phyloP scores from a whole-genome alignment of 768 basidiomycete species.

The Xerocomellus intermedius region DNA sequence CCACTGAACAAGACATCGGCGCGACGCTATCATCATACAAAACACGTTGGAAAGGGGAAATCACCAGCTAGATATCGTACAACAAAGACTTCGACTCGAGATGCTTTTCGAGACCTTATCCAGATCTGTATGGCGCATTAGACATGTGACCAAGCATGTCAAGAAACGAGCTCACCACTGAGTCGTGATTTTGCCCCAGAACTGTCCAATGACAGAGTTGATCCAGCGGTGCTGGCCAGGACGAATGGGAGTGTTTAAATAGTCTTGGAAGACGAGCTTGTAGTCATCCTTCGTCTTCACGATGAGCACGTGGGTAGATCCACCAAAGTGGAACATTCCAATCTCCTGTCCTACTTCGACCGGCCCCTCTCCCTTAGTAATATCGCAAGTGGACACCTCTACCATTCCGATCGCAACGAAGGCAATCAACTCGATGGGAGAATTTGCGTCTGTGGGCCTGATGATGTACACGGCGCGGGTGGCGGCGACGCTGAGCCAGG shows the following conservation, averaged over 20 bases:
- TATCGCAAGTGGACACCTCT: conserved; percentile 58
- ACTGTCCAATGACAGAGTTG: conserved; percentile 5
- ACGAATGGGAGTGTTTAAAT: background rate
- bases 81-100: too few relatives aligned
- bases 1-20: too few relatives aligned
- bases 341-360: background rate
- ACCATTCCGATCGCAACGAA: conserved; percentile 61
- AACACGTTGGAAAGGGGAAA: too few relatives aligned
- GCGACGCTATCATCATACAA: too few relatives aligned
- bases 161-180: too few relatives aligned
- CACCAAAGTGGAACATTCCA: conserved; percentile 61
- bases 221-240: conserved; percentile 2
- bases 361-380: too few relatives aligned
- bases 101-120: too few relatives aligned
- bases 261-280: conserved; percentile 11
- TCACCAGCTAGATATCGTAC: too few relatives aligned
- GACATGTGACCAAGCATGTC: too few relatives aligned
- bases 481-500: conserved; percentile 45
- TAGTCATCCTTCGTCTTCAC: conserved; percentile 25
- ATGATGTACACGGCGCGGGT: conserved; percentile 56
- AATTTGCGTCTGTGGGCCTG: conserved; percentile 39
- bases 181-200: too few relatives aligned
- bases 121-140: too few relatives aligned
- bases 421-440: conserved; percentile 49
- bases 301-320: conserved; percentile 46